Evolutionary conservation across 441 rosid genomes (phyloP).

Genomic region (Gossypium lobatum): DNA sequence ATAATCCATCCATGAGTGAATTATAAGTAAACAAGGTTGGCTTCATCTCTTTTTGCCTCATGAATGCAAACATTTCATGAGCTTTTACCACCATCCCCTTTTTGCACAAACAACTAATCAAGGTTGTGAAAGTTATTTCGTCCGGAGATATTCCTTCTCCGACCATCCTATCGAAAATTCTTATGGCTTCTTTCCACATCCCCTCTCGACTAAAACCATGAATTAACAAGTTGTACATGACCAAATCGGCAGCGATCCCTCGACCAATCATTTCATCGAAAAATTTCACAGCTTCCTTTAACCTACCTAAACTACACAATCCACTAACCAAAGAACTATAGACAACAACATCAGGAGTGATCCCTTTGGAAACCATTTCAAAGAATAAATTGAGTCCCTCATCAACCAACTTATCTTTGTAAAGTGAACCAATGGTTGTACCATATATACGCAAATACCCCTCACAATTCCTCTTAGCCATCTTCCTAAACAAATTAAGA

Average conservation of each 20-base stretch:
- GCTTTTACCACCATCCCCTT: slow-evolving; percentile 16
- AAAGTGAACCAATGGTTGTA: slow-evolving; percentile 22
- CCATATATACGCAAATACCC: slow-evolving; percentile 11
- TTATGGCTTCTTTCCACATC: slow-evolving; percentile 4
- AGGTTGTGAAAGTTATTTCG: not conserved
- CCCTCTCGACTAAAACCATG: slow-evolving; percentile 6
- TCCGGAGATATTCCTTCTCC: slow-evolving; percentile 5
- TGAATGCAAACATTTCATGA: not conserved
- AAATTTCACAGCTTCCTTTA: slow-evolving; percentile 17
- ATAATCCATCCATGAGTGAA: slow-evolving; percentile 11
- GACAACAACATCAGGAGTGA: slow-evolving; percentile 12
- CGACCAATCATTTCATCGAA: slow-evolving; percentile 10
- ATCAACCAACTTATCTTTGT: not conserved
- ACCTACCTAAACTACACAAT: slow-evolving; percentile 14
- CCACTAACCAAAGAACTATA: slow-evolving; percentile 17
- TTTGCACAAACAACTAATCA: slow-evolving; percentile 15
- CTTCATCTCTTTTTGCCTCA: not conserved
- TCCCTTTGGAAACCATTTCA: slow-evolving; percentile 17
- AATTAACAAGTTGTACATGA: slow-evolving; percentile 18
- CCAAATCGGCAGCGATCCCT: slow-evolving; percentile 1
- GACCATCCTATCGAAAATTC: slow-evolving; percentile 10
- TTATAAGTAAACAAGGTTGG: slow-evolving; percentile 19
- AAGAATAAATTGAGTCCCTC: slow-evolving; percentile 3
- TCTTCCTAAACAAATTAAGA: slow-evolving; percentile 23
- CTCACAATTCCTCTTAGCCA: slow-evolving; percentile 13